These are phyloP conservation scores for Plasmodium falciparum DNA, from an alignment of 169 alveolate genomes.

Conservation along the genomic window DNA sequence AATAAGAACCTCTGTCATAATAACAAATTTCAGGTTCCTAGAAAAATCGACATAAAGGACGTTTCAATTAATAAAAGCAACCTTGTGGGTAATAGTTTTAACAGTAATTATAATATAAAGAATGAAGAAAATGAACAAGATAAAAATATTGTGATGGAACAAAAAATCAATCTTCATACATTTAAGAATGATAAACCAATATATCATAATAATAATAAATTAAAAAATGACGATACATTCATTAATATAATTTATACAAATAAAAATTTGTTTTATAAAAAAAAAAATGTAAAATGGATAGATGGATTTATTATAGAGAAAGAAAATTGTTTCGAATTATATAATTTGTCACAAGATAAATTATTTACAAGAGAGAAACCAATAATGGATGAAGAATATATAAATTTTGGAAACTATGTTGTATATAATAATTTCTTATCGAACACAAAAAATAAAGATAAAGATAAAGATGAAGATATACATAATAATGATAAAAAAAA, in stretches of 20 bases:
- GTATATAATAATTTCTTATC: conserved; percentile 29
- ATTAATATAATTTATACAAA: conserved; percentile 28
- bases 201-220: not conserved
- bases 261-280: conserved; percentile 23
- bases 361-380: conserved; percentile 2
- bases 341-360: conserved; percentile 17
- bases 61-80: too few relatives aligned
- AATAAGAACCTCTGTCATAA: not conserved
- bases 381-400: conserved; percentile 22
- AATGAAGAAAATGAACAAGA: not conserved
- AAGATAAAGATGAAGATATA: too few relatives aligned
- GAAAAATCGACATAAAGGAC: conserved; percentile 1
- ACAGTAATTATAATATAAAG: too few relatives aligned
- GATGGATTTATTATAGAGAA: conserved; percentile 38
- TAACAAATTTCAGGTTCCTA: conserved; percentile 43
- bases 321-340: conserved; percentile 15
- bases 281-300: conserved; percentile 47
- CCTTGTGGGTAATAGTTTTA: too few relatives aligned
- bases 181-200: too few relatives aligned
- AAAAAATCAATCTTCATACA: too few relatives aligned
- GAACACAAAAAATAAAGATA: not conserved
- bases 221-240: not conserved
- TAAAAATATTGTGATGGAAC: too few relatives aligned
- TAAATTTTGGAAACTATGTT: conserved; percentile 40
- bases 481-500: not conserved